Evolutionary conservation across 345 rosid genomes (phyloP), one percentile per base, ranked within the genome.

Genomic region (Trapa bicornis): DNA sequence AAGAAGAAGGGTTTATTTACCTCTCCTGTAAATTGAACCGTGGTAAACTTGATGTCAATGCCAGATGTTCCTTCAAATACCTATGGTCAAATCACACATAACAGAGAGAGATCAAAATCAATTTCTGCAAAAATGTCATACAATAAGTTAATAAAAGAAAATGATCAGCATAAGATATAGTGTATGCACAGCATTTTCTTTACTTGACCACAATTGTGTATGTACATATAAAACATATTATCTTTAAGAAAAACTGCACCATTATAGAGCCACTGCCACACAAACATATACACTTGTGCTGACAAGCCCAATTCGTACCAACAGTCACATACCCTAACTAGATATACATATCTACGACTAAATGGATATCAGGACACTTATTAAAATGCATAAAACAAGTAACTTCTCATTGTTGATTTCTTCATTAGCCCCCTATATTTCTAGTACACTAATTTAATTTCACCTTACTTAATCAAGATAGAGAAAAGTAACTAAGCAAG

Each of bases 1-100:
- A 13, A 54, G 58, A 58, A 48, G 17, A 70, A 29, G 15, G 33
- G 22, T 8, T 7, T 22, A 50, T 67, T 67, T 74, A 91, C 97
- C 96, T 91, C 96, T 76, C 97, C 97, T 11, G 97, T 91, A 74
- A 91, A 91, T 78, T 91, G 97, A 56, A 91, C 96, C 6, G 97
- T 91, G 0, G 97, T 91, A 78, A 74, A 91, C 78, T 91, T 91
- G 81, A 88, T 91, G 75, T 91, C 97, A 57, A 91, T 91, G 64
- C 97, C 97, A 70, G 97, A 88, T 67, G 97, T 91, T 75, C 97
- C 97, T 83, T 91, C 97, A 77, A 91, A 91, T 32, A 91, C 97
- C 96, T 91, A 73, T 50, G 12, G 58, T 72, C 58, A 15, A 76
- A 71, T 66, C 43, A 48, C 43, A 36, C 37, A 66, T 47, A 45